Evolutionary conservation across 2,329 filamentous ascomycete genomes (phyloP).

Genomic region (Pseudogymnoascus verrucosus): DNA sequence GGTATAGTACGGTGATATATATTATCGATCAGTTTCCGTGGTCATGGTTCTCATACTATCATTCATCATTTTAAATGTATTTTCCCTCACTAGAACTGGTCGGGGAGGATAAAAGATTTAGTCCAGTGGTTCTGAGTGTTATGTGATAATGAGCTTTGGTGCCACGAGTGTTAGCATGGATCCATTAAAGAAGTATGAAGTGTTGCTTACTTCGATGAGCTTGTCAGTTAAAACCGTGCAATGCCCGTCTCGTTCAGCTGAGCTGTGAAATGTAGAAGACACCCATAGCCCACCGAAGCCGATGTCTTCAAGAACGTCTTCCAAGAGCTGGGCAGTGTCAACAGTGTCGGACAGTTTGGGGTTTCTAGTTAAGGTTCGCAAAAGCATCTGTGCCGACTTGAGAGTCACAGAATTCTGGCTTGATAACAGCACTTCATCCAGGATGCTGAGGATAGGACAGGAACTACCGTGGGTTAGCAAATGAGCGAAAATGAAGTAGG

Average conservation of each 20-base stretch:
- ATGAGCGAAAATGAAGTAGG: neutral
- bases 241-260: constrained; percentile 26
- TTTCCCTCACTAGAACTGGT: neutral
- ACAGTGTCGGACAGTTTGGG: constrained; percentile 41
- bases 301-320: constrained; percentile 47
- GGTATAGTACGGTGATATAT: constrained; percentile 2
- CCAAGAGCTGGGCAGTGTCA: constrained; percentile 41
- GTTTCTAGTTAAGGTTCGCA: constrained; percentile 50
- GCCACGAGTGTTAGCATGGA: neutral
- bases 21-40: neutral
- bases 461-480: constrained; percentile 34
- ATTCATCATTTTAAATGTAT: neutral
- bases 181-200: neutral
- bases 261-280: constrained; percentile 25
- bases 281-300: constrained; percentile 59
- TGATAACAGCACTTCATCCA: constrained; percentile 52
- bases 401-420: constrained; percentile 54
- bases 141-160: neutral
- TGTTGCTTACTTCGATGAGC: constrained; percentile 24
- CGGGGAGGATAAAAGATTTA: neutral
- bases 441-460: constrained; percentile 46
- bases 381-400: constrained; percentile 50
- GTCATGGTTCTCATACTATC: neutral
- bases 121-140: neutral
- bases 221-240: constrained; percentile 24